Evolutionary conservation across 495 filamentous ascomycete genomes (phyloP).

Genomic region (Aspergillus sparsus): DNA sequence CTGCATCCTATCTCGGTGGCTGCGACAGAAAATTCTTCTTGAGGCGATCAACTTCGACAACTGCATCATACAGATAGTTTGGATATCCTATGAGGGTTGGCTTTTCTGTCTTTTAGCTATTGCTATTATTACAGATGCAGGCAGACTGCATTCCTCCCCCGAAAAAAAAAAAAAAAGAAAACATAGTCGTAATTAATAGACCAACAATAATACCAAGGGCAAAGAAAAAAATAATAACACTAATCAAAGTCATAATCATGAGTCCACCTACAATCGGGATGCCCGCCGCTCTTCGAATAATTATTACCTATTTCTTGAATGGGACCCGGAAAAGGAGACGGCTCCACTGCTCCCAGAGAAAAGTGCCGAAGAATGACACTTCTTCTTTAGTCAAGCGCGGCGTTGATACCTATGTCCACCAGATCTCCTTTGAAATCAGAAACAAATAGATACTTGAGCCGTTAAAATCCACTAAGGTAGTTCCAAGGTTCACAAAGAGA

Average conservation of each 20-base stretch:
- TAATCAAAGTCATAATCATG: neutral
- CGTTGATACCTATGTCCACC: conserved; percentile 3
- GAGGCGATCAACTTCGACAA: neutral
- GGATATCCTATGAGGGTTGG: conserved; percentile 5
- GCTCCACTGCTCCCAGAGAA: conserved; percentile 19
- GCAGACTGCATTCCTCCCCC: conserved; percentile 15
- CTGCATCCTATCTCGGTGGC: conserved; percentile 15
- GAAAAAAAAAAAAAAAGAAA: conserved; percentile 20
- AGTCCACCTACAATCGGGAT: conserved; percentile 20
- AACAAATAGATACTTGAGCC: conserved; percentile 9
- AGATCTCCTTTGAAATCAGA: conserved; percentile 17
- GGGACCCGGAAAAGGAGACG: conserved; percentile 16
- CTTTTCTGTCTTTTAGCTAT: conserved; percentile 3
- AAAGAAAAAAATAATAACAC: neutral
- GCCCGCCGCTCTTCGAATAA: conserved; percentile 10
- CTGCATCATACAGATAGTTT: conserved; percentile 5
- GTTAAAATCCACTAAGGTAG: neutral
- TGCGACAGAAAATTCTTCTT: conserved; percentile 14
- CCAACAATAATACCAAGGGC: conserved; percentile 15
- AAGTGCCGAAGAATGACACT: conserved; percentile 22
- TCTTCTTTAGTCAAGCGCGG: neutral
- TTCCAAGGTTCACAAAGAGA: conserved; percentile 18
- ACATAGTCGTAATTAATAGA: conserved; percentile 15
- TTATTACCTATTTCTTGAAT: neutral
- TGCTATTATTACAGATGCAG: conserved; percentile 16